Conservation (phyloP, 192 early-diverging fungal species). For the Linnemannia elongata region DNA sequence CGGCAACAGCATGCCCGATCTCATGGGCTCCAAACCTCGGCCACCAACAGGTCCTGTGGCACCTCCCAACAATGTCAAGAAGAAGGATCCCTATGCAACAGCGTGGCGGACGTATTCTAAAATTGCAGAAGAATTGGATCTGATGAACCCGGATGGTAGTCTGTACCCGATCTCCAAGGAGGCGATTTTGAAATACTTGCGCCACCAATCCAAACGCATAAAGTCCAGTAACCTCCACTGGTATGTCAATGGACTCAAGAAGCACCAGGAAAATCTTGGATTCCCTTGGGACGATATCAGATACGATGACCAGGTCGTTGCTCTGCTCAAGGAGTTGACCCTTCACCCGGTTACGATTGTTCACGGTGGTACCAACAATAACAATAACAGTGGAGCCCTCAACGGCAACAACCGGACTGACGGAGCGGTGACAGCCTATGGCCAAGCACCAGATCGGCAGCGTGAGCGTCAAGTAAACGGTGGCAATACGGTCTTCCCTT, state of each 20-base stretch:
- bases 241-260: slow-evolving; percentile 57
- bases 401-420: slow-evolving; percentile 1
- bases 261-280: slow-evolving; percentile 52
- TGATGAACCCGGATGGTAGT: slow-evolving; percentile 48
- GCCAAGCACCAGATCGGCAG: not conserved
- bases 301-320: slow-evolving; percentile 51
- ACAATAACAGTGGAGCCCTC: not conserved
- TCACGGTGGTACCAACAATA: slow-evolving; percentile 3
- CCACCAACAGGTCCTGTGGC: not conserved
- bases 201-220: slow-evolving; percentile 50
- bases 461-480: not conserved
- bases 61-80: slow-evolving; percentile 20
- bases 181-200: slow-evolving; percentile 51
- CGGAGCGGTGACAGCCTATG: not conserved
- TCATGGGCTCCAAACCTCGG: not conserved
- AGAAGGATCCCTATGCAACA: slow-evolving; percentile 54
- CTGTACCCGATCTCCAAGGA: slow-evolving; percentile 53
- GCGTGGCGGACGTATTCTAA: slow-evolving; percentile 55
- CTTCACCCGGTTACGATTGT: slow-evolving; percentile 43
- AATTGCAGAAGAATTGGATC: slow-evolving; percentile 49
- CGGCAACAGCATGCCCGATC: not conserved
- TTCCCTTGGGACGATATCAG: slow-evolving; percentile 53
- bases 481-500: not conserved
- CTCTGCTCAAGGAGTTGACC: slow-evolving; percentile 50
- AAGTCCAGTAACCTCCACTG: slow-evolving; percentile 56